Conservation (phyloP, 495 filamentous ascomycete genomes). For the Penicillium pancosmium region DNA sequence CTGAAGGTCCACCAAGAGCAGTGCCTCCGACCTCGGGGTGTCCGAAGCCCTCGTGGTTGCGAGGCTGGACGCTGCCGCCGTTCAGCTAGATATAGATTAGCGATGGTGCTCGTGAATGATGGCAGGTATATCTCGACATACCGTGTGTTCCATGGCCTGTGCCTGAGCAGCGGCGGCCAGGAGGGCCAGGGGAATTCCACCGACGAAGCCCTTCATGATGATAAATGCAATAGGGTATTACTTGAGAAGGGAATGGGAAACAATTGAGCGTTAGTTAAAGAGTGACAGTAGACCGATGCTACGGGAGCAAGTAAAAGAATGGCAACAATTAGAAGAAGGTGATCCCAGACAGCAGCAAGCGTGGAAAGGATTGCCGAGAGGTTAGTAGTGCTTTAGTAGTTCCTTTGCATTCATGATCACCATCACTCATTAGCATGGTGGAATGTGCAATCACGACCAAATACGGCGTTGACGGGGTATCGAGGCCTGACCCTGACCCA, state of each 20-base stretch:
- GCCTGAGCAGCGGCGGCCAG: constrained; percentile 41
- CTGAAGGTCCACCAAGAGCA: constrained; percentile 27
- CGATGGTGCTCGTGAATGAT: neutral
- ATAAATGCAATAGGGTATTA: constrained; percentile 16
- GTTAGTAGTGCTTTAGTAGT: constrained; percentile 32
- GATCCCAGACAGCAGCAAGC: constrained; percentile 7
- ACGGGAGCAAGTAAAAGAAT: constrained; percentile 27
- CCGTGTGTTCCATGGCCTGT: constrained; percentile 28
- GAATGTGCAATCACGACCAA: constrained; percentile 23
- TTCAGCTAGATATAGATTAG: constrained; percentile 10
- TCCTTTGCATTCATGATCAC: constrained; percentile 24
- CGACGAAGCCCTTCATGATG: constrained; percentile 46
- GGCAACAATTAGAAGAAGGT: constrained; percentile 19
- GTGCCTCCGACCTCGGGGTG: constrained; percentile 21
- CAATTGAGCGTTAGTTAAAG: constrained; percentile 21
- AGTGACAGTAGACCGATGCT: constrained; percentile 30
- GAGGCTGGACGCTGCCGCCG: constrained; percentile 8
- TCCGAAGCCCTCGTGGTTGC: constrained; percentile 5
- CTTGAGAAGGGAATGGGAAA: constrained; percentile 14
- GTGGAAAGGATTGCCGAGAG: constrained; percentile 6
- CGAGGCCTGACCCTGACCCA: constrained; percentile 2
- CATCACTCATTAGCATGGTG: constrained; percentile 6
- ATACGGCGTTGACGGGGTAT: constrained; percentile 1
- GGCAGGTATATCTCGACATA: constrained; percentile 1
- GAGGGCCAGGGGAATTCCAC: constrained; percentile 43